These are phyloP conservation scores for Bassia scoparia DNA, from an alignment of 148 eudicot species.

Conservation along the genomic window DNA sequence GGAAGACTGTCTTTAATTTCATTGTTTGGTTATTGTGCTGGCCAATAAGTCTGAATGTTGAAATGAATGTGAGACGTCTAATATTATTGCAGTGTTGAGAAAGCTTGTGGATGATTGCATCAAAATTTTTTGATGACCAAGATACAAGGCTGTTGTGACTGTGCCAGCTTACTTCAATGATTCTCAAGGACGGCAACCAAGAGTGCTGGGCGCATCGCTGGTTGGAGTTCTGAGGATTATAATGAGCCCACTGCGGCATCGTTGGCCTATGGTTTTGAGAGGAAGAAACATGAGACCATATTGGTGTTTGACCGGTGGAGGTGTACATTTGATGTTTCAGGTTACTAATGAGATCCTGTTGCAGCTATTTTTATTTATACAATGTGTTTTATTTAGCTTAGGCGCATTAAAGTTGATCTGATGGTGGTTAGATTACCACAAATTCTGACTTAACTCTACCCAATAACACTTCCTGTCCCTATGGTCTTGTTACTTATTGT, in stretches of 20 bases:
- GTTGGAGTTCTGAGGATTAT: constrained; percentile 85
- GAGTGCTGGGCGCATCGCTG: constrained; percentile 97
- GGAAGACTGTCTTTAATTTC: not conserved
- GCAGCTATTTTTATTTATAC: no score
- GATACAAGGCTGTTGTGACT: constrained; percentile 89
- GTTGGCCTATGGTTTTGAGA: constrained; percentile 94
- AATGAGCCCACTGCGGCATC: constrained; percentile 99
- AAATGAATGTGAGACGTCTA: not conserved
- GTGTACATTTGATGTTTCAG: constrained; percentile 99
- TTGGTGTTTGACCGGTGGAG: constrained; percentile 97
- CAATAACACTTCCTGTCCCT: no score
- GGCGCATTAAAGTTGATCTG: no score
- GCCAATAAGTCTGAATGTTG: not conserved
- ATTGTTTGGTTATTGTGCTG: not conserved
- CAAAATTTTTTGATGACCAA: constrained; percentile 83
- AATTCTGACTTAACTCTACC: no score
- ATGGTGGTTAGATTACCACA: no score
- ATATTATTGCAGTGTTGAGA: constrained; percentile 56
- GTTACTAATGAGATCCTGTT: no score
- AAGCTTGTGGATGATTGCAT: constrained; percentile 97
- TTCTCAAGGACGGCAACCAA: constrained; percentile 96
- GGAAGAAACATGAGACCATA: constrained; percentile 89
- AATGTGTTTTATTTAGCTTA: no score
- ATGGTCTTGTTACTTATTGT: no score
- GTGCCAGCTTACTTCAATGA: no score